phyloP scores from a whole-genome alignment of 2,329 filamentous ascomycete species.

The Botryosphaeria agaves region DNA sequence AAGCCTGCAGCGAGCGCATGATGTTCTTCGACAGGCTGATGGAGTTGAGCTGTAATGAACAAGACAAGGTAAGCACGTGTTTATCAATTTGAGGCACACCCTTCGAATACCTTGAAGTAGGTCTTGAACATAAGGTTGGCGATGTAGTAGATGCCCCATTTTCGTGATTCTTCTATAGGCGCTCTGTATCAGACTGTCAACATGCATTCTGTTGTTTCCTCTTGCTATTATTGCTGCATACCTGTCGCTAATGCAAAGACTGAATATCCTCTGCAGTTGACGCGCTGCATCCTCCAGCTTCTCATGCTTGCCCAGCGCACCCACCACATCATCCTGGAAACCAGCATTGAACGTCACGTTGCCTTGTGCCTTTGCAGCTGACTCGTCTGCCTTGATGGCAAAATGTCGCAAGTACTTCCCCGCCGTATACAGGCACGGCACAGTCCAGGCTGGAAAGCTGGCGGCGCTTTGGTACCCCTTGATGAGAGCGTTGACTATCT shows the following conservation, averaged over 20 bases:
- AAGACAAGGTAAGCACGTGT: no score
- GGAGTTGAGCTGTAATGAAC: slow-evolving; percentile 67
- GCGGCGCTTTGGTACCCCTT: slow-evolving; percentile 65
- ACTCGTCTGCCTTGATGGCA: slow-evolving; percentile 78
- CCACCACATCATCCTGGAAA: slow-evolving; percentile 70
- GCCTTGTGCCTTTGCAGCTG: slow-evolving; percentile 33
- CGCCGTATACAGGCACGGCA: slow-evolving; percentile 75
- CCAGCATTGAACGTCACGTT: slow-evolving; percentile 26
- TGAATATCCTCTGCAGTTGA: slow-evolving; percentile 83
- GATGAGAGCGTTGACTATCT: slow-evolving; percentile 58
- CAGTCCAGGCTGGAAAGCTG: slow-evolving; percentile 74
- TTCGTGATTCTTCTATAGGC: slow-evolving; percentile 72
- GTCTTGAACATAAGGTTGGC: slow-evolving; percentile 96
- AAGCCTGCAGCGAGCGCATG: slow-evolving; percentile 64
- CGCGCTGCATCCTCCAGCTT: slow-evolving; percentile 83
- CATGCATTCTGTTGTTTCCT: background rate
- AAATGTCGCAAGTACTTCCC: slow-evolving; percentile 77
- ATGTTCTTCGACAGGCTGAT: slow-evolving; percentile 83
- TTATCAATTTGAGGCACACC: no score
- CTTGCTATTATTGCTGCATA: slow-evolving; percentile 24
- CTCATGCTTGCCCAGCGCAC: slow-evolving; percentile 59
- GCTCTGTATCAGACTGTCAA: slow-evolving; percentile 35
- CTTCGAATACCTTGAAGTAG: slow-evolving; percentile 76
- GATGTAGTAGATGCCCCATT: slow-evolving; percentile 95
- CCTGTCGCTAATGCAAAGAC: slow-evolving; percentile 78